Base-by-base conservation (phyloP, 2,329 filamentous ascomycete species). In the Coniochaeta pulveracea region DNA sequence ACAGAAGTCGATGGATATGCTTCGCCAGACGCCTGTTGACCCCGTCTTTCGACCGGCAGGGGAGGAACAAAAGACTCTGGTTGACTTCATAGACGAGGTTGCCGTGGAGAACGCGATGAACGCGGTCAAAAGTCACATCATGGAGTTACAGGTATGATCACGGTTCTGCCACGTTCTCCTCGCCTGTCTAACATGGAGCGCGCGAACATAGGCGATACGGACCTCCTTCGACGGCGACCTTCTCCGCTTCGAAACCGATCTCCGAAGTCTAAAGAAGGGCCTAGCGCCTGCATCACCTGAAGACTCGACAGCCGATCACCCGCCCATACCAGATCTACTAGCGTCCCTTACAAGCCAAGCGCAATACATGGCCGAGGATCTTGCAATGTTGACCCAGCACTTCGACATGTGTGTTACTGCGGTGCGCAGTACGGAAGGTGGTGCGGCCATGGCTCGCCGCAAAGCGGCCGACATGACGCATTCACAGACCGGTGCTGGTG, bases 371-470 rank as follows among this genome's bases (percentile, higher is more conserved):
- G 89, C 88, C 5, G 69, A 79, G 37, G 69, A 85, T 5, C 71
- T 96, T 2, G 73, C 85, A 36, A 85, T 81, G 1, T 63, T 96
- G 4, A 86, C 85, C 6, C 74, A 72, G 17, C 89, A 96, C 57
- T 95, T 94, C 51, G 89, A 96, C 54, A 74, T 93, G 42, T 95
- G 89, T 54, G 84, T 93, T 10, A 89, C 80, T 1, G 89, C 89
- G 1, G 80, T 95, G 26, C 83, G 86, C 38, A 85, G 89, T 33
- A 95, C 88, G 3, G 86, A 94, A 58, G 82, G 81, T 19, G 82
- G 79, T 5, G 76, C 76, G 10, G 80, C 76, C 5, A 63, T 78
- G 28, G 80, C 79, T 5, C 72, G 77, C 9, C 69, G 72, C 33
- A 80, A 75, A 41, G 80, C 76, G 0, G 79, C 78, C 26, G 79